Conservation (phyloP, 169 alveolate species). For the Eimeria praecox region DNA sequence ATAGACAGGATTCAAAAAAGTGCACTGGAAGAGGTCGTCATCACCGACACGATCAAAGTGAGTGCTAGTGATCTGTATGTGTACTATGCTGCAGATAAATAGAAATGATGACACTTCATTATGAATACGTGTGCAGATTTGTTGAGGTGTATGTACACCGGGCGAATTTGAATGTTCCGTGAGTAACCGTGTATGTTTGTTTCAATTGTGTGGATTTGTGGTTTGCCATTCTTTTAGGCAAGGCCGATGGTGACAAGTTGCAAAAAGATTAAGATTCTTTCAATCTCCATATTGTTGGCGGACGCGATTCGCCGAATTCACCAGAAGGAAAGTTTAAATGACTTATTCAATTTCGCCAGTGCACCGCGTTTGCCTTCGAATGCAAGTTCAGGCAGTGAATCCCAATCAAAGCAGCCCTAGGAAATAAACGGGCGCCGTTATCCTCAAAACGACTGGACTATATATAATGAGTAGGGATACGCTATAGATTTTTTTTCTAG, state of each 20-base stretch:
- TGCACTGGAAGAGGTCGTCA: constrained; percentile 93
- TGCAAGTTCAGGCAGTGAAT: background rate
- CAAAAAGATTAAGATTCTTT: constrained; percentile 86
- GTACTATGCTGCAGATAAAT: background rate
- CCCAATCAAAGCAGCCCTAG: background rate
- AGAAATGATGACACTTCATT: background rate
- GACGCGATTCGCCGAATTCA: constrained; percentile 94
- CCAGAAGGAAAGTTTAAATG: constrained; percentile 90
- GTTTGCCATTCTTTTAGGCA: constrained; percentile 15
- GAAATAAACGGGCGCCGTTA: background rate
- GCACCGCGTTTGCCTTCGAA: background rate
- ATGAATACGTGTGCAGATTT: background rate
- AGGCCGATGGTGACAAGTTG: constrained; percentile 86
- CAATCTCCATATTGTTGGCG: constrained; percentile 91
- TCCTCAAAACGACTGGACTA: background rate
- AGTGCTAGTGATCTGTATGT: background rate
- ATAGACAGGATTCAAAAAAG: constrained; percentile 91
- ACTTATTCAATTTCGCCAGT: constrained; percentile 84
- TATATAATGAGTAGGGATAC: background rate
- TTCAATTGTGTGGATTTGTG: background rate
- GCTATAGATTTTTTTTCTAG: constrained; percentile 10
- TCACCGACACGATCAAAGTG: constrained; percentile 93
- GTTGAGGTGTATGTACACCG: background rate
- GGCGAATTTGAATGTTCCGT: background rate
- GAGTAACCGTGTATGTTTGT: no score